Percentiles rank a stretch among this genome's conserved stretches.
Conservation (phyloP, 192 early-diverging fungal species). For the Gaertneriomyces semiglobifer region DNA sequence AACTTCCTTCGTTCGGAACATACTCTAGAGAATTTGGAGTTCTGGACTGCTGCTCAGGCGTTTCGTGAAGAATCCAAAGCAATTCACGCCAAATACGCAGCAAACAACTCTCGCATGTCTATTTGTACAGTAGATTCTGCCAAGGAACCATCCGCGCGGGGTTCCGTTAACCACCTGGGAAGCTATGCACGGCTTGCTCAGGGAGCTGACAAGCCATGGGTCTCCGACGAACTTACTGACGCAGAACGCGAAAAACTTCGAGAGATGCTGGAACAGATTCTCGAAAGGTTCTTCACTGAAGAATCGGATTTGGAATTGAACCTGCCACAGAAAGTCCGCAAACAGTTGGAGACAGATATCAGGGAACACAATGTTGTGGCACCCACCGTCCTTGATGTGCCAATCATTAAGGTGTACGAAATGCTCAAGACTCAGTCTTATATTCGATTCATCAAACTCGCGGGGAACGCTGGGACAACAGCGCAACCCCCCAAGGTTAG, state of each 20-base stretch:
- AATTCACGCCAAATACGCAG: neutral
- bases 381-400: neutral
- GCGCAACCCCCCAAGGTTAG: neutral
- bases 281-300: neutral
- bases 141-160: no score
- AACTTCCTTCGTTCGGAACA: slow-evolving; percentile 4
- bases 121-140: no score
- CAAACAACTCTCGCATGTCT: no score
- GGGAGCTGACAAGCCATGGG: no score
- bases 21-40: neutral
- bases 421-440: neutral
- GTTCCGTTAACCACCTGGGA: no score
- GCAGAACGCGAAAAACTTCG: neutral
- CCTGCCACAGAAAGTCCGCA: neutral
- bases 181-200: no score
- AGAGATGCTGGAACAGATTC: neutral
- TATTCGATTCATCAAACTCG: neutral
- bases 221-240: neutral
- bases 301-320: neutral
- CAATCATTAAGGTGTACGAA: neutral
- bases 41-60: neutral
- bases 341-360: neutral
- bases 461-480: neutral
- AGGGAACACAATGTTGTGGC: neutral
- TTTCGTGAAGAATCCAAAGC: neutral